Conservation (phyloP, 768 basidiomycete genomes). For the Mycena albidolilacea region DNA sequence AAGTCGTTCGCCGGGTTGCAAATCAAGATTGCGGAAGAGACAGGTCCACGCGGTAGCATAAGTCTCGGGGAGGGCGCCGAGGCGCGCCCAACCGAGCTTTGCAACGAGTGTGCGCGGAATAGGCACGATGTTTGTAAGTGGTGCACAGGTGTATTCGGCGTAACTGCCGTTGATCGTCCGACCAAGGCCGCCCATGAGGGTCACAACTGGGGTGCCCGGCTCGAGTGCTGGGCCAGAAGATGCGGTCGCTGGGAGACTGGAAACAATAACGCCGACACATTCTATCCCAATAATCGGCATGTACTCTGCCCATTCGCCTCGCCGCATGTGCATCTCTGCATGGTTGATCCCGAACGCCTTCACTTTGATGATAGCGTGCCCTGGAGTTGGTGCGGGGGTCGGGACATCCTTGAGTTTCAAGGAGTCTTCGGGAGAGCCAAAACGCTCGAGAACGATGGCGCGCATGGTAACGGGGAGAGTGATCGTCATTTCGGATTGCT, state of each 20-base stretch:
- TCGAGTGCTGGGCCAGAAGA: conserved; percentile 15
- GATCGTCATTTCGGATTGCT: conserved; percentile 2
- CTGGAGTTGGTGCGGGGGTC: conserved; percentile 33
- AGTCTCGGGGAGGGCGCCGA: conserved; percentile 42
- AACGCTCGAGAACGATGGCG: conserved; percentile 41
- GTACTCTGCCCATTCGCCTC: conserved; percentile 44
- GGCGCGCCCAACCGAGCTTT: conserved; percentile 38
- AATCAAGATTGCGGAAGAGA: conserved; percentile 39
- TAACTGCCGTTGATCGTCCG: conserved; percentile 40
- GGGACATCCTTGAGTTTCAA: conserved; percentile 26
- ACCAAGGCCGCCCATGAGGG: conserved; percentile 44
- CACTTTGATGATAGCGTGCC: conserved; percentile 40
- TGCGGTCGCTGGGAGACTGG: conserved; percentile 3
- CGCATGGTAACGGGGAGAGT: conserved; percentile 38
- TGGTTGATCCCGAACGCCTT: conserved; percentile 44
- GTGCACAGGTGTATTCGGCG: conserved; percentile 39
- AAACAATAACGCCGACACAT: conserved; percentile 42
- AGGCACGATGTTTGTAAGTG: conserved; percentile 35
- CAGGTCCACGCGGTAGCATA: conserved; percentile 44
- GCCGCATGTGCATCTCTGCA: conserved; percentile 46
- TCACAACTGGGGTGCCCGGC: conserved; percentile 38
- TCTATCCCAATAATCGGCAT: conserved; percentile 44
- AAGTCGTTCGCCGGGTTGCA: conserved; percentile 35
- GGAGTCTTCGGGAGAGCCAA: conserved; percentile 37
- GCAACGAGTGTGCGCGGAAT: conserved; percentile 26